Evolutionary conservation across 768 basidiomycete genomes (phyloP), one percentile per base, ranked within the genome.

Genomic region (Tremella mesenterica): DNA sequence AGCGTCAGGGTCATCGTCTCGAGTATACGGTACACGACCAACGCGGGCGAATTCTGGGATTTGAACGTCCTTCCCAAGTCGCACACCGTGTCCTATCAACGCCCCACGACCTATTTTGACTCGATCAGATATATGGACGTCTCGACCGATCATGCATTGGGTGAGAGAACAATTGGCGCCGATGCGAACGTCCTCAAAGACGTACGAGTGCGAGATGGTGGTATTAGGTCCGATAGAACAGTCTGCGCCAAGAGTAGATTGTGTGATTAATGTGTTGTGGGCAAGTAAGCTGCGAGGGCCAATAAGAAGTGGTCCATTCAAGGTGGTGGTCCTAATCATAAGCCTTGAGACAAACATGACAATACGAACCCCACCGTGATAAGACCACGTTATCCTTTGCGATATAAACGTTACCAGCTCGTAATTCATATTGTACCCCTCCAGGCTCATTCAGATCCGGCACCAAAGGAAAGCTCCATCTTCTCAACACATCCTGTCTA

Each of bases 381-480:
- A 97, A 80, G 26, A 79, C 66, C 54, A 95, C 85, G 3, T 85
- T 80, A 57, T 86, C 83, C 60, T 83, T 81, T 18, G 90, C 82
- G 56, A 92, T 80, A 68, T 97, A 99, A 61, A 85, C 84, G 73
- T 91, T 88, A 5, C 89, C 90, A 26, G 85, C 81, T 30, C 85
- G 79, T 65, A 91, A 83, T 67, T 93, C 88, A 69, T 96, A 97
- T 31, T 85, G 83, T 7, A 61, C 64, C 5, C 84, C 84, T 13
- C 84, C 81, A 1, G 89, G 90, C 63, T 91, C 81, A 72, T 91
- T 88, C 70, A 92, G 84, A 69, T 96, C 95, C 8, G 93, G 93
- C 4, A 91, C 90, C 8, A 97, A 77, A 1, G 95, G 95, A 76
- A 93, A 97, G 4, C 88, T 87, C 86, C 90, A 91, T 60, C 95